Conservation (phyloP, 2,329 filamentous ascomycete genomes). For the Xenosphaeropsis pyriputrescens region DNA sequence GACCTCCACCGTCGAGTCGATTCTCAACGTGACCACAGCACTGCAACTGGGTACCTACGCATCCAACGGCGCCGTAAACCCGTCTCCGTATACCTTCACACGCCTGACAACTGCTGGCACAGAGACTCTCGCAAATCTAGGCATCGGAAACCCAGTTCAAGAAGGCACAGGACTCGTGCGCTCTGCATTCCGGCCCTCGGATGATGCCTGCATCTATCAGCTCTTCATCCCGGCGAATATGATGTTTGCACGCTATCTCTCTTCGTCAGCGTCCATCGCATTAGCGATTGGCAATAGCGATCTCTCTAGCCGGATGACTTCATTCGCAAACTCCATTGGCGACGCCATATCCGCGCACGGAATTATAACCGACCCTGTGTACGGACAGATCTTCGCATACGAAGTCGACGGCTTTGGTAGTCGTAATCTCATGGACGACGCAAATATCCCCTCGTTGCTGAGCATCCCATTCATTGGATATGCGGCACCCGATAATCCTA, state of each 20-base stretch:
- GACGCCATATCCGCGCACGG: conserved; percentile 57
- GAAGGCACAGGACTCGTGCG: conserved; percentile 64
- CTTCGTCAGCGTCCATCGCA: conserved; percentile 35
- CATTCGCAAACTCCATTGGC: conserved; percentile 46
- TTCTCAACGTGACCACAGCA: conserved; percentile 53
- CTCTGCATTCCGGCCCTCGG: conserved; percentile 79
- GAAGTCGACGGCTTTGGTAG: conserved; percentile 54
- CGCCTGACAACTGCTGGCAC: conserved; percentile 59
- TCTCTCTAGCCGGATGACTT: conserved; percentile 38
- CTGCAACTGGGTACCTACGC: conserved; percentile 67
- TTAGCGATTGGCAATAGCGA: conserved; percentile 27
- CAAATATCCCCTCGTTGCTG: conserved; percentile 54
- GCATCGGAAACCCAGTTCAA: conserved; percentile 67
- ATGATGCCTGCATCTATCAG: conserved; percentile 64
- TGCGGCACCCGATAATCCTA: conserved; percentile 36
- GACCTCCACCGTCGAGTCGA: conserved; percentile 54
- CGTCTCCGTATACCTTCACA: conserved; percentile 59
- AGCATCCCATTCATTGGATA: conserved; percentile 51
- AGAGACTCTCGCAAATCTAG: conserved; percentile 66
- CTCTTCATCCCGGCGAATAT: conserved; percentile 85
- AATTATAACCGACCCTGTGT: conserved; percentile 46
- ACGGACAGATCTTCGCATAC: conserved; percentile 59
- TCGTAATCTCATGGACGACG: conserved; percentile 51
- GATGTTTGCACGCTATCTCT: conserved; percentile 58
- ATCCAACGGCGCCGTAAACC: conserved; percentile 36